Conservation (phyloP, 495 filamentous ascomycete species). For the Bathelium albidoporum region DNA sequence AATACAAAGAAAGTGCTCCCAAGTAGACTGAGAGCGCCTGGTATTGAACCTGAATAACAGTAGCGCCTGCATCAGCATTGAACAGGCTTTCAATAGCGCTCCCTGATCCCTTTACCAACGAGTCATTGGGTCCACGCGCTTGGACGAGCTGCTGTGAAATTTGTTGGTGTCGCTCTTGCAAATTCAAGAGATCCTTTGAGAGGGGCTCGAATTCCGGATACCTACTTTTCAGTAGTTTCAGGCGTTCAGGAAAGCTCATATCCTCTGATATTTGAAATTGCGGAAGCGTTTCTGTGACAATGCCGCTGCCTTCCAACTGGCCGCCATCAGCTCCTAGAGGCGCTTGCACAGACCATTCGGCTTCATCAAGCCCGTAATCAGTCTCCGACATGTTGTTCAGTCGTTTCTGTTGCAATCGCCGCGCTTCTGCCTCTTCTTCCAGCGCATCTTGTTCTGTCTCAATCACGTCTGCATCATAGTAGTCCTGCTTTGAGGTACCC, state of each 20-base stretch:
- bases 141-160: conserved; percentile 27
- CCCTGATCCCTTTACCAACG: background rate
- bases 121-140: too few species aligned
- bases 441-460: conserved; percentile 86
- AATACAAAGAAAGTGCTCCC: conserved; percentile 81
- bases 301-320: conserved; percentile 36
- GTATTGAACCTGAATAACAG: conserved; percentile 41
- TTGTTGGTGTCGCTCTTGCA: conserved; percentile 55
- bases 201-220: conserved; percentile 90
- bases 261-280: conserved; percentile 70
- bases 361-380: conserved; percentile 86
- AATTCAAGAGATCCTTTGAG: conserved; percentile 62
- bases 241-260: conserved; percentile 63
- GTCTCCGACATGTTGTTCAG: conserved; percentile 73
- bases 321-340: conserved; percentile 34
- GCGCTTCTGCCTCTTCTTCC: conserved; percentile 85
- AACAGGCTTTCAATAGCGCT: background rate
- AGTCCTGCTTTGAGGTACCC: conserved; percentile 79
- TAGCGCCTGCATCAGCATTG: background rate
- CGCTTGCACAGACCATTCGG: conserved; percentile 57
- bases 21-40: conserved; percentile 74
- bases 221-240: conserved; percentile 62
- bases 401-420: conserved; percentile 79
- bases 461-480: conserved; percentile 83
- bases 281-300: conserved; percentile 73